Percentiles rank a stretch among this genome's conserved stretches.
These are phyloP conservation scores for Catunica adiposa DNA, from an alignment of 2,329 filamentous ascomycete species.

Conservation along the genomic window DNA sequence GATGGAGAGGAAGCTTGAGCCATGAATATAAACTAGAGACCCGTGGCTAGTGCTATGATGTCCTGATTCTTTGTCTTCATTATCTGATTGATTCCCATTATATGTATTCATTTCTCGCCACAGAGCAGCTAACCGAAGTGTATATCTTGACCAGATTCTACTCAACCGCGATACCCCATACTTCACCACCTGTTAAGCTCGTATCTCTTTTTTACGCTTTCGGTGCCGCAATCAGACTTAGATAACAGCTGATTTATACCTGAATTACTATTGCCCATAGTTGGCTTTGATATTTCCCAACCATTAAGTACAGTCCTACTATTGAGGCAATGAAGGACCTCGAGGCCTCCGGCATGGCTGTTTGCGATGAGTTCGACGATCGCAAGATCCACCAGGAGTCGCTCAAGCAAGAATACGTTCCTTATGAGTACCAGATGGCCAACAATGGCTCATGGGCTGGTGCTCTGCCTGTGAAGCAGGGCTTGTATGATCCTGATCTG, in stretches of 20 bases:
- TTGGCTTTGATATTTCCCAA: too few relatives aligned
- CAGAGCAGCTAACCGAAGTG: too few relatives aligned
- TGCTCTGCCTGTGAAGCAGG: conserved; percentile 90
- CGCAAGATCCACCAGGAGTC: conserved; percentile 40
- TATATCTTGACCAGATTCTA: too few relatives aligned
- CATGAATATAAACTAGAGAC: not conserved
- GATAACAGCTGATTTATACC: not conserved
- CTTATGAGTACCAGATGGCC: conserved; percentile 76
- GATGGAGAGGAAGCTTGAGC: not conserved
- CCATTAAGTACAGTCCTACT: not conserved
- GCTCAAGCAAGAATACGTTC: conserved; percentile 42
- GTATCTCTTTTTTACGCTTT: not conserved
- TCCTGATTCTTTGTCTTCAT: not conserved
- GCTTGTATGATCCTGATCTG: conserved; percentile 86
- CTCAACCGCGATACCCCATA: not conserved
- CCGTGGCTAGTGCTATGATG: not conserved
- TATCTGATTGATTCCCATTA: not conserved
- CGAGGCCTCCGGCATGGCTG: conserved; percentile 47
- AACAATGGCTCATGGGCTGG: conserved; percentile 84
- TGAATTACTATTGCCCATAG: too few relatives aligned
- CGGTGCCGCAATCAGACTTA: not conserved
- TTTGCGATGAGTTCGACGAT: conserved; percentile 51
- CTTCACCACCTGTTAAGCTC: not conserved
- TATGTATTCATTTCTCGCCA: not conserved
- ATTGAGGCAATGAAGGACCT: conserved; percentile 1